phyloP scores from a whole-genome alignment of 306 rosid species.

The Quercus alba region DNA sequence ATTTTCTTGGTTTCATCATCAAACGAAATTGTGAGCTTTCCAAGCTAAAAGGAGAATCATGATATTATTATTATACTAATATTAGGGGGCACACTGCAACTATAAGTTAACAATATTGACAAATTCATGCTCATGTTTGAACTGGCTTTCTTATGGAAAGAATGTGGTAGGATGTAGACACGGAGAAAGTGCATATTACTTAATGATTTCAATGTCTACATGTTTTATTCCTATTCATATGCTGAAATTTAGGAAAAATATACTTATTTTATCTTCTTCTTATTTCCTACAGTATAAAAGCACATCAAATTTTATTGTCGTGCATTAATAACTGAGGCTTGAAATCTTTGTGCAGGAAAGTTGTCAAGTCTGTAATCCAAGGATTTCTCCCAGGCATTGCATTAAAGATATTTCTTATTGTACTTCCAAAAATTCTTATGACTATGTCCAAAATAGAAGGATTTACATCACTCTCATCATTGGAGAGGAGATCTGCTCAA shows the following conservation, averaged over 20 bases:
- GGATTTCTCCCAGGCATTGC: conserved; percentile 94
- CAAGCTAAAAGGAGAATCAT: background rate
- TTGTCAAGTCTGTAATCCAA: conserved; percentile 65
- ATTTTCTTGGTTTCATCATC: background rate
- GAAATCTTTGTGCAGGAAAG: conserved; percentile 47
- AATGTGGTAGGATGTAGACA: background rate
- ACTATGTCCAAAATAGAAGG: conserved; percentile 85
- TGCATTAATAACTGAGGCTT: conserved; percentile 9
- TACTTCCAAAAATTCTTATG: conserved; percentile 77
- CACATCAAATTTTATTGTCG: background rate
- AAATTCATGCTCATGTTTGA: background rate
- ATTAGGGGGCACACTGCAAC: background rate
- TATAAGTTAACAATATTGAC: background rate
- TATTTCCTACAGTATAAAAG: background rate
- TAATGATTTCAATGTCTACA: background rate
- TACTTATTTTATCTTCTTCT: background rate
- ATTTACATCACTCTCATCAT: conserved; percentile 50
- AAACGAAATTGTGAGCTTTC: background rate
- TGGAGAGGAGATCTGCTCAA: conserved; percentile 83
- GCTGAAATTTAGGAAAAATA: background rate
- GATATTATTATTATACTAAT: background rate
- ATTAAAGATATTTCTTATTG: conserved; percentile 68
- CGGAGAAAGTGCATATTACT: background rate
- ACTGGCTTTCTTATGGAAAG: background rate
- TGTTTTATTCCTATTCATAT: background rate